Base-by-base conservation (phyloP, 306 rosid species). In the Vigna angularis region DNA sequence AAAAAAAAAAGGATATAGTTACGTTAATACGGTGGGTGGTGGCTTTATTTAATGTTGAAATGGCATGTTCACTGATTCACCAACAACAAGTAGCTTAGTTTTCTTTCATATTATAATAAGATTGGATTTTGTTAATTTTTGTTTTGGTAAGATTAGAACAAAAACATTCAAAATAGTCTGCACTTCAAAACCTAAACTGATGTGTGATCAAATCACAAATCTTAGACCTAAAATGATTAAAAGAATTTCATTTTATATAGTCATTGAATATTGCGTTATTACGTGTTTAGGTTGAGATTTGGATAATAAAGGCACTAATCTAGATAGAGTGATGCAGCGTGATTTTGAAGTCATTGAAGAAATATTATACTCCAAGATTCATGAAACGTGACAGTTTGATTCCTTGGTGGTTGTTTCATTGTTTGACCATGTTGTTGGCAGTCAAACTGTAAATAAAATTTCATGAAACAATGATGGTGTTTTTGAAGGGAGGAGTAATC, bases 381-480 rank as follows among this genome's bases (percentile, higher is more conserved):
- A 44, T 44, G 53, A 42, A 66, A 66, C 53, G 53, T 44, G 36
- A 1, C 18, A 44, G 12, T 10, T 66, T 12, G 53, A 20, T 18
- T 42, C 45, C n/a, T 2, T 42, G 72, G 53, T 9, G n/a, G 51
- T 64, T 64, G 69, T 38, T 64, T 64, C 9, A 0, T 40, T 66
- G 52, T 66, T 66, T 66, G 72, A 66, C 72, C 53, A 42, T 11
- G 71, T 66, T 9, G 42, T 9, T 65, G n/a, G 0, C 51, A 65
- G 32, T 30, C 4, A 30, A 30, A 30, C 34, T 66, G 40, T 42
- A 45, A 66, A 67, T 45, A 22, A 67, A 0, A 10, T 45, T 45
- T 44, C 36, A 67, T 24, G 14, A 67, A 66, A 66, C 5, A 66
- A 44, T 66, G 49, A 65, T 17, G 70, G 42, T n/a, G 18, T 0